Conservation (phyloP, 768 basidiomycete species). For the Trametes sanguinea region DNA sequence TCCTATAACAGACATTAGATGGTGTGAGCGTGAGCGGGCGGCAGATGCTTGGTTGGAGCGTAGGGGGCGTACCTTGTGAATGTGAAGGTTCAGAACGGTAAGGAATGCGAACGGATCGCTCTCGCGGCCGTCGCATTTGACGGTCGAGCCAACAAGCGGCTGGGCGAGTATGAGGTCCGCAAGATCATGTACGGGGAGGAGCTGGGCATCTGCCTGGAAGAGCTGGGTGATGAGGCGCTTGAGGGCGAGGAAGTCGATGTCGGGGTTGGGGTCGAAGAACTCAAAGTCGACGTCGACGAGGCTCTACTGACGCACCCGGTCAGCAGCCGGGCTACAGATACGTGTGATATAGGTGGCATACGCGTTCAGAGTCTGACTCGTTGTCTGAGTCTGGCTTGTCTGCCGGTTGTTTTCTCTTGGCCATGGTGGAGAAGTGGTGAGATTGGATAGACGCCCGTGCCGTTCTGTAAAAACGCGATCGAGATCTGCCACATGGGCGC, state of each 20-base stretch:
- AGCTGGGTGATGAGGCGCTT: constrained; percentile 72
- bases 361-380: constrained; percentile 26
- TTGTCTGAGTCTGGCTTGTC: constrained; percentile 12
- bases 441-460: not conserved
- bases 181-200: constrained; percentile 70
- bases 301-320: constrained; percentile 43
- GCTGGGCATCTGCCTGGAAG: constrained; percentile 72
- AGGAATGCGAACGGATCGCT: constrained; percentile 91
- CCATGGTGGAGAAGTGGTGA: constrained; percentile 14
- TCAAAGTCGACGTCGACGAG: constrained; percentile 90
- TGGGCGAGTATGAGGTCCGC: constrained; percentile 79
- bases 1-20: constrained; percentile 46
- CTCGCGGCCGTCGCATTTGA: constrained; percentile 89
- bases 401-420: constrained; percentile 24
- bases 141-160: constrained; percentile 79
- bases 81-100: constrained; percentile 78
- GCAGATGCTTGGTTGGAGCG: not conserved
- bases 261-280: constrained; percentile 86
- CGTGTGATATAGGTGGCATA: constrained; percentile 1
- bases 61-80: constrained; percentile 53
- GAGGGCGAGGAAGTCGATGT: constrained; percentile 83
- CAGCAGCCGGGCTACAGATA: not conserved
- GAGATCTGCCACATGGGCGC: not conserved
- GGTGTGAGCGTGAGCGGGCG: not conserved
- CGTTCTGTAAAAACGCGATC: not conserved